phyloP scores from a whole-genome alignment of 805 yeast species.

The Teunomyces barrocoloradensis region DNA sequence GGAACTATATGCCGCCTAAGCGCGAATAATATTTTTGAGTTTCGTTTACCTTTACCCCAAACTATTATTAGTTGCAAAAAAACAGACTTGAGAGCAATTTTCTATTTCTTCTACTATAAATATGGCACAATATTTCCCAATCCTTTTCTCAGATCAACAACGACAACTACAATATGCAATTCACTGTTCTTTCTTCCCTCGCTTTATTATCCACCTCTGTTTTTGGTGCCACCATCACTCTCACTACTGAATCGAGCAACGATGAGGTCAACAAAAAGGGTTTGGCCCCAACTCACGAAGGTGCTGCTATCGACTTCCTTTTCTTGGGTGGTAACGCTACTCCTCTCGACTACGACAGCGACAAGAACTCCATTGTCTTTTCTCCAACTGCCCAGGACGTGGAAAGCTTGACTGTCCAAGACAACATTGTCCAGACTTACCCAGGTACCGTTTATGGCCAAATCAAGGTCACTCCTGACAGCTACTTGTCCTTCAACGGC shows the following conservation, averaged over 20 bases:
- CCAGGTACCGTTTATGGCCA: constrained; percentile 5
- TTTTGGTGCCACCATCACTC: constrained; percentile 4
- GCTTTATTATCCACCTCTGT: constrained; percentile 7
- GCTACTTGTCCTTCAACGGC: constrained; percentile 25
- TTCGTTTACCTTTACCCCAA: no score
- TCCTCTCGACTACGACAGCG: constrained; percentile 18
- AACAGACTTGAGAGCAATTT: background rate
- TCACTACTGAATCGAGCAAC: constrained; percentile 3
- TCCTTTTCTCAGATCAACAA: background rate
- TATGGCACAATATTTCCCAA: background rate
- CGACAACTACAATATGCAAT: constrained; percentile 2
- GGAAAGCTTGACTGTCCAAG: background rate
- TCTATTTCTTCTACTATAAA: background rate
- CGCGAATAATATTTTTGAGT: no score
- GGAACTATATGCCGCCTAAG: no score
- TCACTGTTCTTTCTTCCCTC: constrained; percentile 4
- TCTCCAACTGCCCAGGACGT: background rate
- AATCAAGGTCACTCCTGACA: constrained; percentile 6
- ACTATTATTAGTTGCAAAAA: no score
- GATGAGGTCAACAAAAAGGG: constrained; percentile 6
- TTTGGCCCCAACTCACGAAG: constrained; percentile 29
- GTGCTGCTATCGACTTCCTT: constrained; percentile 43
- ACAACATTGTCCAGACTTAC: constrained; percentile 9
- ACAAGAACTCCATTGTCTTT: background rate
- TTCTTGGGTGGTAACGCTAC: constrained; percentile 24